These are phyloP conservation scores for Microthlaspi erraticum DNA, from an alignment of 345 rosid genomes.

Conservation along the genomic window DNA sequence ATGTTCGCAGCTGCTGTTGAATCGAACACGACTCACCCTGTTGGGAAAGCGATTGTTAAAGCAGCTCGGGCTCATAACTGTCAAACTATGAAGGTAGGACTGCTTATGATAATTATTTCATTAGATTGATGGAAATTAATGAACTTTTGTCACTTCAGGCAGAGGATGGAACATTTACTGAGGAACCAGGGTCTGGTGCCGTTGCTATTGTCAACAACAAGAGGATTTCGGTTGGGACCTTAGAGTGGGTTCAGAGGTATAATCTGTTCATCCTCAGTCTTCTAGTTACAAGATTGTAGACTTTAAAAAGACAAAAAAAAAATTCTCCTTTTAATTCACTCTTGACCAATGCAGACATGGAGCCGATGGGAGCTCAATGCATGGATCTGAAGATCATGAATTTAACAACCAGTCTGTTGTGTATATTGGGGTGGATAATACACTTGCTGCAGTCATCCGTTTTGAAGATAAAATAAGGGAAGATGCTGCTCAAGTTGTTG, in stretches of 20 bases:
- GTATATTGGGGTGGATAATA: constrained; percentile 77
- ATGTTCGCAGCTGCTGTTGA: constrained; percentile 92
- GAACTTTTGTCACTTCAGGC: constrained; percentile 52
- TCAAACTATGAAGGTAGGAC: constrained; percentile 60
- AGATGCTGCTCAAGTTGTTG: constrained; percentile 82
- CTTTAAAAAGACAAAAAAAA: neutral
- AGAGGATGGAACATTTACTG: constrained; percentile 77
- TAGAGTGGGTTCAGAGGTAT: constrained; percentile 91
- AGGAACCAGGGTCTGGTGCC: constrained; percentile 97
- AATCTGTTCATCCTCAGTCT: constrained; percentile 23
- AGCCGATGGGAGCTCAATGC: constrained; percentile 53
- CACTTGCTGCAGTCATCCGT: constrained; percentile 79
- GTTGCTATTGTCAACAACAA: constrained; percentile 66
- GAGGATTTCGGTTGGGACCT: constrained; percentile 85
- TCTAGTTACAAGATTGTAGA: neutral
- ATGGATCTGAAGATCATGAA: constrained; percentile 56
- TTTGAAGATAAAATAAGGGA: constrained; percentile 91
- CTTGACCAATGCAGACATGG: constrained; percentile 66
- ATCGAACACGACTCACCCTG: constrained; percentile 88
- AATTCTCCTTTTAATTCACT: constrained; percentile 3
- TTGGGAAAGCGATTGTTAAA: constrained; percentile 90
- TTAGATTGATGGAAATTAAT: constrained; percentile 22
- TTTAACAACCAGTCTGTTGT: constrained; percentile 71
- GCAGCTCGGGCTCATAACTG: constrained; percentile 67
- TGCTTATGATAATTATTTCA: constrained; percentile 1